Base-by-base conservation (phyloP, 768 basidiomycete species). In the Coprinopsis marcescibilis region DNA sequence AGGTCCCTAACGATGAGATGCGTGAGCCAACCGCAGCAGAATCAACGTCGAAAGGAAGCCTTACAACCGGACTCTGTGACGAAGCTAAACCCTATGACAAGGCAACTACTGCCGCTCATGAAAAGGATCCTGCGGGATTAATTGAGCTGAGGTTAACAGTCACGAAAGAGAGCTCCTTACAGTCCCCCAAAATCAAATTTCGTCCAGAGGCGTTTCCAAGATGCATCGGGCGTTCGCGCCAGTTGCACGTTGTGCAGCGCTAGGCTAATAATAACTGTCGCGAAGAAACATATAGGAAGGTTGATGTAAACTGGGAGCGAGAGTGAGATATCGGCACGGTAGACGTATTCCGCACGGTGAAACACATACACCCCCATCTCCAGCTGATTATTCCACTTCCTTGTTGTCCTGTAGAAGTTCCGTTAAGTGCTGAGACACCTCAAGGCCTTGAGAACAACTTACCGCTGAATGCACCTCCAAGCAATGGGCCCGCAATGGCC, bases 401-500 rank as follows among this genome's bases (percentile, higher is more conserved):
- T 50, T 58, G 56, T 45, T 59, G 54, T 23, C 66, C 73, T 72
- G 39, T 17, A 46, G 44, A 52, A 32, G 43, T n/a, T n/a, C n/a
- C n/a, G n/a, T n/a, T n/a, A n/a, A n/a, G n/a, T n/a, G n/a, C n/a
- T n/a, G n/a, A n/a, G n/a, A n/a, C n/a, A n/a, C n/a, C 19, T 27
- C 2, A 21, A 24, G 19, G 45, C 11, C 15, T 11, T 1, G 15
- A 37, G 19, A 17, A 32, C n/a, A 34, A 45, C 79, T 63, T 51
- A 87, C 85, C 70, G 58, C 88, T 89, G 66, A 91, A 91, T 47
- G 83, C 55, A 24, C 89, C 89, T 27, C 89, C 89, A n/a, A 91
- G 67, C 13, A 91, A 64, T 17, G 89, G 89, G 4, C 89, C 89
- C 38, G 88, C 86, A 51, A 90, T 63, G 26, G 89, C 89, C 34